phyloP scores from a whole-genome alignment of 371 early-diverging fungal species.

The Mortierella sp. region DNA sequence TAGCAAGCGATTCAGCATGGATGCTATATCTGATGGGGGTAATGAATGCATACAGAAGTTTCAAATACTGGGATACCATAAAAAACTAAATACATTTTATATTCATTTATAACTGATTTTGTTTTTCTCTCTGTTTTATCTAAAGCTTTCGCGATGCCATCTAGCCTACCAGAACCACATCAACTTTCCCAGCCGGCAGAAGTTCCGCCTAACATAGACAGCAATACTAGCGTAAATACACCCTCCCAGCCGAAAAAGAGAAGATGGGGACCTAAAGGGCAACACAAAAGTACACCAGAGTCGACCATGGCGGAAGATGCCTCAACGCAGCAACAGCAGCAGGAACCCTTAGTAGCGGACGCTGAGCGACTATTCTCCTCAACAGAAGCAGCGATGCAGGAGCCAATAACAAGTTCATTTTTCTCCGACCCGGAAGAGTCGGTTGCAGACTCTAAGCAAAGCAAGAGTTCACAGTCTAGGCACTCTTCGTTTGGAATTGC shows the following conservation, averaged over 20 bases:
- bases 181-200: constrained; percentile 13
- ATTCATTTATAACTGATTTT: not conserved
- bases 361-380: not conserved
- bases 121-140: not conserved
- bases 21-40: constrained; percentile 46
- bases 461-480: not conserved
- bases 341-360: not conserved
- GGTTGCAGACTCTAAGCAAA: not conserved
- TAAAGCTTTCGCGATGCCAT: constrained; percentile 38
- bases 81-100: not conserved
- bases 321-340: not conserved
- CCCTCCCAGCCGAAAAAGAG: constrained; percentile 23
- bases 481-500: constrained; percentile 23
- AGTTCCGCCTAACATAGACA: not conserved
- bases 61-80: not conserved
- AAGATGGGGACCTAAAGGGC: constrained; percentile 37
- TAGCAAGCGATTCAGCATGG: constrained; percentile 42
- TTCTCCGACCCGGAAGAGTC: not conserved
- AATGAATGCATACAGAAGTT: not conserved
- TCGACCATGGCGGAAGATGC: not conserved
- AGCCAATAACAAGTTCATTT: not conserved
- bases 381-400: not conserved
- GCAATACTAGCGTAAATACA: not conserved
- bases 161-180: constrained; percentile 19
- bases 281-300: constrained; percentile 9